These are phyloP conservation scores for Botrytis cinerea DNA, from an alignment of 2,329 filamentous ascomycete species.

Conservation along the genomic window DNA sequence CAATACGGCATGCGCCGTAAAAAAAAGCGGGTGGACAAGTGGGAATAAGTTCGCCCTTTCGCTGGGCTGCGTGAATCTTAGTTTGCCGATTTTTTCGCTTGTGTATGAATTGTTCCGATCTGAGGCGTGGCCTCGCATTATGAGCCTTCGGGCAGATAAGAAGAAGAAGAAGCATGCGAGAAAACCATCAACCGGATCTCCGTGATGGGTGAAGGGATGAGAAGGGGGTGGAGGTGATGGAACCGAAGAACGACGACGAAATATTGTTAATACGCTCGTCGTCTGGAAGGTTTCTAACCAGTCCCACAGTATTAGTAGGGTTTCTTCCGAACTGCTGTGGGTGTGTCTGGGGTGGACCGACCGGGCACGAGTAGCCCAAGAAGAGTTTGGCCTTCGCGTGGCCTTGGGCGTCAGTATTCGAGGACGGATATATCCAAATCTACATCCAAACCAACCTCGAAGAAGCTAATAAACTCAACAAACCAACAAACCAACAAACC, in stretches of 20 bases:
- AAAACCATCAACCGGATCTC: too few species aligned
- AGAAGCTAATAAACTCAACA: slow-evolving; percentile 8
- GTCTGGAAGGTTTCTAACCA: not conserved
- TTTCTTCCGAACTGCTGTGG: not conserved
- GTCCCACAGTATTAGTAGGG: not conserved
- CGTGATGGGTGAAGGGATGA: too few species aligned
- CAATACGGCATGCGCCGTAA: too few species aligned
- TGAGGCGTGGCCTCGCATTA: too few species aligned
- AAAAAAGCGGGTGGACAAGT: not conserved
- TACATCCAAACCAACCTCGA: not conserved
- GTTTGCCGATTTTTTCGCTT: too few species aligned
- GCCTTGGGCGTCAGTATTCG: slow-evolving; percentile 6
- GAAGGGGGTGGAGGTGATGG: too few species aligned
- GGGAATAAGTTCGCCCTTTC: too few species aligned
- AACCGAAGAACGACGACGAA: too few species aligned
- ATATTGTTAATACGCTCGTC: not conserved
- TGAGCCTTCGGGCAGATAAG: too few species aligned
- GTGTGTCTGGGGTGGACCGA: slow-evolving; percentile 2
- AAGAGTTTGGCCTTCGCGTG: slow-evolving; percentile 2
- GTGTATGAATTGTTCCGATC: too few species aligned
- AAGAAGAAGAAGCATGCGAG: too few species aligned
- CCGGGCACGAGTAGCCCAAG: slow-evolving; percentile 1
- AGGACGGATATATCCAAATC: not conserved
- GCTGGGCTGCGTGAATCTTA: too few species aligned
- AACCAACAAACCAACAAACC: not conserved